Evolutionary conservation across 768 basidiomycete genomes (phyloP).

Genomic region (Pholiota microspora): DNA sequence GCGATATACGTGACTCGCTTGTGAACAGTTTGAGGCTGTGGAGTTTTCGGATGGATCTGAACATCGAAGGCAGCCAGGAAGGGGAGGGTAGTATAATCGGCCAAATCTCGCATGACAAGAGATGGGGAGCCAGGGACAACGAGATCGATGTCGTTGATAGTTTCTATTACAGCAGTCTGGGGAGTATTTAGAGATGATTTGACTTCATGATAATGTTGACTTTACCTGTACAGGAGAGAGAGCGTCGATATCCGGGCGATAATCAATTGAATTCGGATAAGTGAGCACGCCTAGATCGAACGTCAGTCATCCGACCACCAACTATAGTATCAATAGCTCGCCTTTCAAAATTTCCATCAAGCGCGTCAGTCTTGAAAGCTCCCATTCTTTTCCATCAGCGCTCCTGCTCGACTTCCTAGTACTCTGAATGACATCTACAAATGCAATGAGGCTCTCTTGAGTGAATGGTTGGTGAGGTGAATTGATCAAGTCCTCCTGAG

Average conservation of each 20-base stretch:
- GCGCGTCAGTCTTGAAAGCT: slow-evolving; percentile 56
- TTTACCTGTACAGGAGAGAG: slow-evolving; percentile 77
- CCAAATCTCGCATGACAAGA: slow-evolving; percentile 76
- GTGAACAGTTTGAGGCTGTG: slow-evolving; percentile 41
- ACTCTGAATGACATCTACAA: slow-evolving; percentile 68
- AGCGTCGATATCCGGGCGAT: slow-evolving; percentile 82
- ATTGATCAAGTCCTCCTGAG: slow-evolving; percentile 19
- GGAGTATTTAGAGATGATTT: neutral
- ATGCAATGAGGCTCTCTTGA: slow-evolving; percentile 84
- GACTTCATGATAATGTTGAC: neutral
- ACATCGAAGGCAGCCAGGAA: slow-evolving; percentile 80
- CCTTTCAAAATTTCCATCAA: slow-evolving; percentile 83
- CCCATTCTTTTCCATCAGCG: slow-evolving; percentile 60
- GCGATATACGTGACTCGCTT: slow-evolving; percentile 87
- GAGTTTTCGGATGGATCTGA: slow-evolving; percentile 37
- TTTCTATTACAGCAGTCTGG: slow-evolving; percentile 72
- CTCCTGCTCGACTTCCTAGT: slow-evolving; percentile 49
- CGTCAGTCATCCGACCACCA: slow-evolving; percentile 2
- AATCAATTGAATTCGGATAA: slow-evolving; percentile 81
- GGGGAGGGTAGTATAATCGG: slow-evolving; percentile 84
- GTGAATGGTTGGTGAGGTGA: slow-evolving; percentile 51
- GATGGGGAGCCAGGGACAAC: slow-evolving; percentile 61
- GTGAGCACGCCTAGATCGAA: slow-evolving; percentile 60
- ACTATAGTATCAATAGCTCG: slow-evolving; percentile 17
- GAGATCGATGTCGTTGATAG: slow-evolving; percentile 67